phyloP scores from a whole-genome alignment of 225 moss, liverwort and hornwort species.

The Pseudoscleropodium purum region DNA sequence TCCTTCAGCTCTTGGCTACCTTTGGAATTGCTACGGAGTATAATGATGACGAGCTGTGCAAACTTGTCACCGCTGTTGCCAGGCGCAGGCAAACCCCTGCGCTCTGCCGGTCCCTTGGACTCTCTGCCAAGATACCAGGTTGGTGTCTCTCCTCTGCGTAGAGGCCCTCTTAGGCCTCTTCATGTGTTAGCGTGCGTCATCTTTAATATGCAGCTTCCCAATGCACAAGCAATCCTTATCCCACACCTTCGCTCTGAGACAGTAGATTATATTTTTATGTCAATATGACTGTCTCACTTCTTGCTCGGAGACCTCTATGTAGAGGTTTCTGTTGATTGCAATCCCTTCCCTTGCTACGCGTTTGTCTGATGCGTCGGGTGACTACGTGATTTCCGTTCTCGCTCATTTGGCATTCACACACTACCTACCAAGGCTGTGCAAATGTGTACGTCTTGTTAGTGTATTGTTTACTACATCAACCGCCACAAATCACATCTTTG shows the following conservation, averaged over 20 bases:
- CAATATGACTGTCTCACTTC: background rate
- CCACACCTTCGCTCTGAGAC: background rate
- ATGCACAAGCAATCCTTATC: background rate
- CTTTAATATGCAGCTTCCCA: slow-evolving; percentile 25
- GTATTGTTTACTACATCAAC: background rate
- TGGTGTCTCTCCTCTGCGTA: slow-evolving; percentile 89
- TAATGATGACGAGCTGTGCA: slow-evolving; percentile 99
- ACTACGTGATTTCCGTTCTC: background rate
- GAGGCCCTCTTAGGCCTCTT: slow-evolving; percentile 72
- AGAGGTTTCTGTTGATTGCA: slow-evolving; percentile 9
- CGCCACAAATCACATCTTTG: background rate
- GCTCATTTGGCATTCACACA: background rate
- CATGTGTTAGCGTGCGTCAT: slow-evolving; percentile 43
- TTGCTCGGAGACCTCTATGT: background rate
- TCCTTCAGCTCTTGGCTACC: slow-evolving; percentile 99
- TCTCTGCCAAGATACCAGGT: slow-evolving; percentile 99
- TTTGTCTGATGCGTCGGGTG: background rate
- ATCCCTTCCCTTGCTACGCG: background rate
- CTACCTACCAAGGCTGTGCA: background rate
- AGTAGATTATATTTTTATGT: background rate
- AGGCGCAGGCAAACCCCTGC: slow-evolving; percentile 99
- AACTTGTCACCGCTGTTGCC: slow-evolving; percentile 99
- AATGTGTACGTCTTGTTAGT: slow-evolving; percentile 2
- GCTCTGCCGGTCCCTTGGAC: slow-evolving; percentile 99
- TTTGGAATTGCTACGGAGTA: slow-evolving; percentile 99